Base-by-base conservation (phyloP, 1,284 basidiomycete genomes). In the Amylostereum chailletii region DNA sequence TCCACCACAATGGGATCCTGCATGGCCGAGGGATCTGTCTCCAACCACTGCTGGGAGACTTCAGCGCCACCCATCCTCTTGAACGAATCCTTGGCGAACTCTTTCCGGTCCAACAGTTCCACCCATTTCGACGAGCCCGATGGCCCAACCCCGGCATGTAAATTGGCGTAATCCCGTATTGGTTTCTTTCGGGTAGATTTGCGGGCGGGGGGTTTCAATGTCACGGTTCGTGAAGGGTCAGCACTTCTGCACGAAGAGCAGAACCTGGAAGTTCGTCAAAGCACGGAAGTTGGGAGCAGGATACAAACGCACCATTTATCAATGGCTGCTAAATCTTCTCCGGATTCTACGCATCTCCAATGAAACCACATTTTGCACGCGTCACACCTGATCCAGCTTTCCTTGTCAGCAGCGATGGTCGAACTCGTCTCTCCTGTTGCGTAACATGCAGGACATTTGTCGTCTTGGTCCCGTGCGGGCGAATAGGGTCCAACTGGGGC, bases 331-430 rank as follows among this genome's bases (percentile, higher is more conserved):
- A 86, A 71, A 54, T 86, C 81, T 30, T 71, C 72, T 27, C 76
- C 77, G 45, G 80, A 74, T 11, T 81, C 82, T n/a, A 76, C 83
- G 64, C 86, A 90, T 50, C 78, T 71, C 87, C 87, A 90, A 60
- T 90, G 86, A 63, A 81, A 89, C 86, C 86, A 90, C 32, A 67
- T 75, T 65, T 83, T 86, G 69, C 86, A 90, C 33, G 74, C 76
- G 58, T 88, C 86, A 62, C 86, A 90, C 57, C 77, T 69, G 52
- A 88, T 77, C 85, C 84, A 88, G 58, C 74, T 72, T 55, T 86
- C 82, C 61, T 81, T 82, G 53, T 76, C 71, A 11, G 57, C 60
- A 2, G 53, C 56, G n/a, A 30, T 30, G 27, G 27, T 37, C 7
- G 42, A 26, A 7, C 6, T 30, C 10, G n/a, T 30, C 19, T 19